These are phyloP conservation scores for Tylopilus sp. DNA, from an alignment of 1,284 basidiomycete species.

Conservation along the genomic window DNA sequence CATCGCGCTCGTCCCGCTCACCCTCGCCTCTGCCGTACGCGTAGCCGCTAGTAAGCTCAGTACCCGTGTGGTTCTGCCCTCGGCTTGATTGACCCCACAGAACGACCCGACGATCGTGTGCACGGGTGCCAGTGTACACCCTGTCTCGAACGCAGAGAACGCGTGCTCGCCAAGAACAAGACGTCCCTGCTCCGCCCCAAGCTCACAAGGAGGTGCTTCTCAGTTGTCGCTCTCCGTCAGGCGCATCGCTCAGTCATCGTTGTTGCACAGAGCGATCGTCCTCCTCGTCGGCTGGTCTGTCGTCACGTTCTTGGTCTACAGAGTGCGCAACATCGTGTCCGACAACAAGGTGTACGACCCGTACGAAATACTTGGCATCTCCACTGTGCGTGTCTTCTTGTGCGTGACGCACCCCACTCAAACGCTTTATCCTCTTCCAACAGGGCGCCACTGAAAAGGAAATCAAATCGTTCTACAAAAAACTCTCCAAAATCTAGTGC, in stretches of 20 bases:
- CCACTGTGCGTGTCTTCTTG: constrained; percentile 41
- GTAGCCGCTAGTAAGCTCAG: constrained; percentile 35
- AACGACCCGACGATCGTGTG: constrained; percentile 25
- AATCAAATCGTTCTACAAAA: constrained; percentile 96
- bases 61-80: not conserved
- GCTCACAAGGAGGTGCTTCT: constrained; percentile 44
- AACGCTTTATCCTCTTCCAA: not conserved
- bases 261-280: constrained; percentile 46
- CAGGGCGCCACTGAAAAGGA: constrained; percentile 79
- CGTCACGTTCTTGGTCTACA: constrained; percentile 67
- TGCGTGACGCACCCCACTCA: not conserved
- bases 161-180: constrained; percentile 43
- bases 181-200: constrained; percentile 44
- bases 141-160: constrained; percentile 57
- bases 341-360: constrained; percentile 87
- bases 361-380: constrained; percentile 89
- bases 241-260: constrained; percentile 1
- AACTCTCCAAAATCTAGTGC: constrained; percentile 86
- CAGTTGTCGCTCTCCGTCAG: no score
- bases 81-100: constrained; percentile 22
- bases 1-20: constrained; percentile 74
- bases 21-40: constrained; percentile 50
- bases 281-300: constrained; percentile 74
- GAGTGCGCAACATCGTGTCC: constrained; percentile 54
- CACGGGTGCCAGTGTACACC: constrained; percentile 64